Evolutionary conservation across 495 filamentous ascomycete genomes (phyloP).

Genomic region (Penicillium soppii): DNA sequence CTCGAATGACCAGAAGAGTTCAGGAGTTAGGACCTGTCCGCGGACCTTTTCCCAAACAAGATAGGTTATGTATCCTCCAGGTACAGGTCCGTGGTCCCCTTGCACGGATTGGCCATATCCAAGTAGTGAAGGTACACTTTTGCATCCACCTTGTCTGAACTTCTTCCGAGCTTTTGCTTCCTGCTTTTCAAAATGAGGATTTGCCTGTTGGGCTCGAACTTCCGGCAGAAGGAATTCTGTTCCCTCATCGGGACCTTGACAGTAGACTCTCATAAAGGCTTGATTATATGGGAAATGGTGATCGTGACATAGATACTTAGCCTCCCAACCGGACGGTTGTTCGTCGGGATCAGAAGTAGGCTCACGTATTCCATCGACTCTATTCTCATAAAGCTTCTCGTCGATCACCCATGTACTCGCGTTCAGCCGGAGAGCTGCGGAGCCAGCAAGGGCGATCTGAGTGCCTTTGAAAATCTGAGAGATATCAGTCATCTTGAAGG

Average conservation of each 20-base stretch:
- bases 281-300: not conserved
- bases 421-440: not conserved
- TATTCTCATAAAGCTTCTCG: slow-evolving; percentile 5
- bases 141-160: slow-evolving; percentile 2
- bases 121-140: slow-evolving; percentile 6
- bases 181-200: not conserved
- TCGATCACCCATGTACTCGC: slow-evolving; percentile 4
- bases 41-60: slow-evolving; percentile 4
- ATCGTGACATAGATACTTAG: slow-evolving; percentile 1
- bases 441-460: slow-evolving; percentile 2
- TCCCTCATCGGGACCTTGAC: slow-evolving; percentile 1
- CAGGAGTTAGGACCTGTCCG: not conserved
- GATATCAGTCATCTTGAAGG: slow-evolving; percentile 4
- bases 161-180: not conserved
- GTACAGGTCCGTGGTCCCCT: slow-evolving; percentile 2
- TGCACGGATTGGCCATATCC: slow-evolving; percentile 2
- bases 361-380: slow-evolving; percentile 2
- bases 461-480: slow-evolving; percentile 1
- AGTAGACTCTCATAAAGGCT: slow-evolving; percentile 2
- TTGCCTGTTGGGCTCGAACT: slow-evolving; percentile 1
- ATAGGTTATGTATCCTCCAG: slow-evolving; percentile 5
- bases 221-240: slow-evolving; percentile 1
- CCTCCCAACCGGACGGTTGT: not conserved
- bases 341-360: slow-evolving; percentile 1
- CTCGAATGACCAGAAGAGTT: not conserved